Conservation (phyloP, 2,329 filamentous ascomycete species). For the Pseudogymnoascus sp. region DNA sequence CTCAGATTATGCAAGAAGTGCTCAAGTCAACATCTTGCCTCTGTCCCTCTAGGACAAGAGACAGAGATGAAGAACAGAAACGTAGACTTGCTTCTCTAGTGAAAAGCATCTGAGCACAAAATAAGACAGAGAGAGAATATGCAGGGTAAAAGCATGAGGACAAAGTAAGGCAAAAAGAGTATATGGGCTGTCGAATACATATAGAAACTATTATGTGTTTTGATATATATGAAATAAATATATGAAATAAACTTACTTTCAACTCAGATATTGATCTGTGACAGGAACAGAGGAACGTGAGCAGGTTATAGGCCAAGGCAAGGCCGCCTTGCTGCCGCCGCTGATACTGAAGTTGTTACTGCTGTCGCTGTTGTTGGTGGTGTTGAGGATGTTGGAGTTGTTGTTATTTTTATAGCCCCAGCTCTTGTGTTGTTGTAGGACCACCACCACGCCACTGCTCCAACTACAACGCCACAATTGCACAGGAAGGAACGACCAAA, state of each 20-base stretch:
- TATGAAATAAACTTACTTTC: neutral
- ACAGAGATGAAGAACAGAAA: neutral
- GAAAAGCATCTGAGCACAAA: neutral
- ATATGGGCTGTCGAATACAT: neutral
- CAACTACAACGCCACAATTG: neutral
- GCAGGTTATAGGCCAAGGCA: neutral
- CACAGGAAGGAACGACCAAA: neutral
- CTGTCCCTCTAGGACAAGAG: neutral
- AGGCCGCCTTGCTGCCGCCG: neutral
- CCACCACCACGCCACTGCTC: neutral
- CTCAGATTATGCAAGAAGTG: neutral
- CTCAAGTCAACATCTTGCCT: neutral
- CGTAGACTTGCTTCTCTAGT: neutral
- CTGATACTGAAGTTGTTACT: neutral
- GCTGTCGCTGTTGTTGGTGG: neutral
- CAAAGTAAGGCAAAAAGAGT: neutral
- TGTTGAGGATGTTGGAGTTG: neutral
- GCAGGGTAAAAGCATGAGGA: neutral
- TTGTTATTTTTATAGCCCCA: neutral
- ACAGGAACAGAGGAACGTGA: neutral
- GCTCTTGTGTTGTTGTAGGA: neutral
- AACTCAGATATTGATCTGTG: neutral
- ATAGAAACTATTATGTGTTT: neutral
- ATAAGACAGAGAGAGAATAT: neutral
- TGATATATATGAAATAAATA: neutral